These are phyloP conservation scores for Colletotrichum paranaense DNA, from an alignment of 2,329 filamentous ascomycete species.

Conservation along the genomic window DNA sequence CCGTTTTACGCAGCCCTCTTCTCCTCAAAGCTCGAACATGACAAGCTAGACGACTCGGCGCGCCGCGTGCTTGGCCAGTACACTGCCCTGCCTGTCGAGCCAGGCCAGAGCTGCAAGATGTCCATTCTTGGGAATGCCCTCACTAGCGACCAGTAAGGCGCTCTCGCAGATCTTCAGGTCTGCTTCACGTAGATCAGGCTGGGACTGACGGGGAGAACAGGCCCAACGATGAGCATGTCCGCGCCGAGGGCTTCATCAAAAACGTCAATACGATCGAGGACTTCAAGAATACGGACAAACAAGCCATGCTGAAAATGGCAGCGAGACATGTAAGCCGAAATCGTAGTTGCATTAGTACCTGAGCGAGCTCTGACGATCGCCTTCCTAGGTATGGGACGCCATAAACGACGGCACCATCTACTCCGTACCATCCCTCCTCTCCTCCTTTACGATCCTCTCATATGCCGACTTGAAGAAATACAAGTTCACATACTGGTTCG, in stretches of 20 bases:
- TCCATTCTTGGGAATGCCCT: conserved; percentile 90
- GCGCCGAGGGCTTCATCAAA: conserved; percentile 92
- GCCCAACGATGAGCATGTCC: conserved; percentile 76
- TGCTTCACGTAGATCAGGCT: conserved; percentile 35
- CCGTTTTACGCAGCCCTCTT: conserved; percentile 96
- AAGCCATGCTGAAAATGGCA: conserved; percentile 80
- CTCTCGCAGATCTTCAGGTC: conserved; percentile 7
- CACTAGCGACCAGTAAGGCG: conserved; percentile 80
- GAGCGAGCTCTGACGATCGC: not conserved
- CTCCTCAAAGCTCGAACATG: conserved; percentile 93
- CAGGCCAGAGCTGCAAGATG: conserved; percentile 85
- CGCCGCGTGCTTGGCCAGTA: conserved; percentile 89
- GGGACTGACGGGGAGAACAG: conserved; percentile 56
- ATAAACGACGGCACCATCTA: conserved; percentile 98
- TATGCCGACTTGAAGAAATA: conserved; percentile 98
- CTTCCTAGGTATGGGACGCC: conserved; percentile 88
- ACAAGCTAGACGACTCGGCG: conserved; percentile 94
- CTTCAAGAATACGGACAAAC: conserved; percentile 86
- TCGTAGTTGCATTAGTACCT: too few species aligned
- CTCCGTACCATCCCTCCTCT: conserved; percentile 89
- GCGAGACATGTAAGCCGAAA: conserved; percentile 75
- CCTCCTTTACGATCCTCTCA: conserved; percentile 89
- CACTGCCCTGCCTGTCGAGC: conserved; percentile 80
- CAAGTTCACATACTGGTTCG: conserved; percentile 98
- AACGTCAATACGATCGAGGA: conserved; percentile 97